Evolutionary conservation across 2,329 filamentous ascomycete genomes (phyloP).

Genomic region (Talaromyces sp.): DNA sequence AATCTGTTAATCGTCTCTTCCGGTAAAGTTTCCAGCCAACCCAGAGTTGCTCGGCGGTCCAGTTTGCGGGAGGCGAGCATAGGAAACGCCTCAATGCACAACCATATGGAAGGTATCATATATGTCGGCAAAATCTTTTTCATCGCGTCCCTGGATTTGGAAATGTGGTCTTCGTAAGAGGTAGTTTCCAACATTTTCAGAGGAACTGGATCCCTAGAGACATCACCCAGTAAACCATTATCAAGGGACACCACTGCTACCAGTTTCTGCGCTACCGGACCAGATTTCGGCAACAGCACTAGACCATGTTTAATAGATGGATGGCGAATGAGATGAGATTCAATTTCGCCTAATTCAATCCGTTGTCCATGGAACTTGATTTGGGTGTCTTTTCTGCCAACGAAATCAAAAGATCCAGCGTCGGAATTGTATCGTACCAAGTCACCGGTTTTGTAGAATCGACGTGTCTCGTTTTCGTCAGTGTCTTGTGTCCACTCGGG

Average conservation of each 20-base stretch:
- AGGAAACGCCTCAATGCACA: slow-evolving; percentile 8
- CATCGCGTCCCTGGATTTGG: background rate
- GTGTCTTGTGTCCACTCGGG: slow-evolving; percentile 29
- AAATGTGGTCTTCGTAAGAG: slow-evolving; percentile 13
- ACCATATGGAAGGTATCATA: slow-evolving; percentile 11
- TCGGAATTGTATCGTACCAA: slow-evolving; percentile 29
- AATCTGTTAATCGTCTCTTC: slow-evolving; percentile 20
- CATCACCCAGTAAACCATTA: background rate
- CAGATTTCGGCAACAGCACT: slow-evolving; percentile 31
- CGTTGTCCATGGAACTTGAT: slow-evolving; percentile 40
- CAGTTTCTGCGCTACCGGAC: slow-evolving; percentile 12
- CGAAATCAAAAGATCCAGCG: slow-evolving; percentile 27
- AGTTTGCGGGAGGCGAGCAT: slow-evolving; percentile 10
- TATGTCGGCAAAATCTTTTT: slow-evolving; percentile 2
- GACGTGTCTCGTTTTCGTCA: slow-evolving; percentile 24
- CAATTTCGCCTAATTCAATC: slow-evolving; percentile 39
- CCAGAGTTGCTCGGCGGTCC: slow-evolving; percentile 4
- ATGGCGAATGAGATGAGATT: slow-evolving; percentile 25
- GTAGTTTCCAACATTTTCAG: background rate
- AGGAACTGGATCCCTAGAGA: background rate
- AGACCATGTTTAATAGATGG: slow-evolving; percentile 28
- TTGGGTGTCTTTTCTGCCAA: slow-evolving; percentile 34
- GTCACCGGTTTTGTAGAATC: slow-evolving; percentile 33
- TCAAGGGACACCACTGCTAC: slow-evolving; percentile 8
- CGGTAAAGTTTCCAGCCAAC: slow-evolving; percentile 15